phyloP scores from a whole-genome alignment of 2,329 filamentous ascomycete genomes.

The Decorospora gaudefroyi region DNA sequence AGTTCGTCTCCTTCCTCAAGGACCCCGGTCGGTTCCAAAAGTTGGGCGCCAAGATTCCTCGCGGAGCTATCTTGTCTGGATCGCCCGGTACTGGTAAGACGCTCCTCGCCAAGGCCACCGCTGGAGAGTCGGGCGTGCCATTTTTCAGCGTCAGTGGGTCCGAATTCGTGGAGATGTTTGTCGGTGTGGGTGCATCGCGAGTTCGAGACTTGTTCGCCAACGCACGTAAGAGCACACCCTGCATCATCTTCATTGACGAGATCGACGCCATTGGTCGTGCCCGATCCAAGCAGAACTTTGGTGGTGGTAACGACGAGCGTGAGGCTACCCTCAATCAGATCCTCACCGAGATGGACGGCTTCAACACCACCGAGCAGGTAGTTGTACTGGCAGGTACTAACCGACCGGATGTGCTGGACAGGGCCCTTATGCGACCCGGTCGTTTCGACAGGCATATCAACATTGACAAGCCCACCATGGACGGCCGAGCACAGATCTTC shows the following conservation, averaged over 20 bases:
- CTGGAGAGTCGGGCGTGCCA: constrained; percentile 92
- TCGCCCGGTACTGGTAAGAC: constrained; percentile 99
- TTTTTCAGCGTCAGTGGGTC: constrained; percentile 99
- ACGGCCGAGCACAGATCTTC: constrained; percentile 95
- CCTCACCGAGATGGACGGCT: constrained; percentile 98
- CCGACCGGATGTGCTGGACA: constrained; percentile 89
- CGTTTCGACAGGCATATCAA: constrained; percentile 96
- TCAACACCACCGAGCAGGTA: constrained; percentile 95
- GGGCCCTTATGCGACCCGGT: constrained; percentile 93
- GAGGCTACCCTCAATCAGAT: constrained; percentile 98
- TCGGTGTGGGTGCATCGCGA: constrained; percentile 94
- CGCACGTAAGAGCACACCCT: constrained; percentile 92
- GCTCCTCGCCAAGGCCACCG: constrained; percentile 92
- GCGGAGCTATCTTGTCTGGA: constrained; percentile 94
- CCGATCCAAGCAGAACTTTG: constrained; percentile 78
- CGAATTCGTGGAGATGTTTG: constrained; percentile 99
- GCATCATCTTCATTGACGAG: constrained; percentile 99
- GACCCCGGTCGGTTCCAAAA: constrained; percentile 90
- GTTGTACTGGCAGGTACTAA: constrained; percentile 97
- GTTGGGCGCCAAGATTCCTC: constrained; percentile 95
- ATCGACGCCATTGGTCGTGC: constrained; percentile 97
- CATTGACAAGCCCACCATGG: constrained; percentile 95
- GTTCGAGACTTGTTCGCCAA: constrained; percentile 94
- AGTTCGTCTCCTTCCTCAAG: constrained; percentile 97
- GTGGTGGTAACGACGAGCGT: constrained; percentile 93